phyloP scores from a whole-genome alignment of 2,329 filamentous ascomycete species.

The Fusarium sp. region DNA sequence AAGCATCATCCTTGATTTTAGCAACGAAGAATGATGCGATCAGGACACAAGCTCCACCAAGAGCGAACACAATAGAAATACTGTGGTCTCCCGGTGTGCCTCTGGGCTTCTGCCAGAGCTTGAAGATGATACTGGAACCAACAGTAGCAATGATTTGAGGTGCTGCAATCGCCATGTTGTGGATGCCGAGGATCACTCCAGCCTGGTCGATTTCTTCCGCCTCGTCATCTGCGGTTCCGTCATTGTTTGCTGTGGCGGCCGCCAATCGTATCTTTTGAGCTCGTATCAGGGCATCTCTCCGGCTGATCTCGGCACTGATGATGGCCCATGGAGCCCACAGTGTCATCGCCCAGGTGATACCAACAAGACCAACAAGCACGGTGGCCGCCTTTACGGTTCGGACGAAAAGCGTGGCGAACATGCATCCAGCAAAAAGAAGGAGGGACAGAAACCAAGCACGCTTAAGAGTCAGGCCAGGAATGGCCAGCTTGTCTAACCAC shows the following conservation, averaged over 20 bases:
- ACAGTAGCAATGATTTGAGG: slow-evolving; percentile 93
- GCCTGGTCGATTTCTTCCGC: slow-evolving; percentile 77
- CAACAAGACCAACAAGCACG: slow-evolving; percentile 80
- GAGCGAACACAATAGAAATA: slow-evolving; percentile 85
- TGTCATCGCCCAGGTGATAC: slow-evolving; percentile 91
- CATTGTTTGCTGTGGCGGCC: slow-evolving; percentile 18
- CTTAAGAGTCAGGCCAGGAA: slow-evolving; percentile 86
- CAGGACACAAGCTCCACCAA: slow-evolving; percentile 83
- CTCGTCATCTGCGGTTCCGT: slow-evolving; percentile 35
- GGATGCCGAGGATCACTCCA: slow-evolving; percentile 90
- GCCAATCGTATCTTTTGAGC: slow-evolving; percentile 46
- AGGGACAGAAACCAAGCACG: slow-evolving; percentile 88
- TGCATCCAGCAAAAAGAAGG: slow-evolving; percentile 82
- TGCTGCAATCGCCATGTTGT: slow-evolving; percentile 93
- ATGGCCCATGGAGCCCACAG: slow-evolving; percentile 96
- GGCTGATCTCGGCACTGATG: slow-evolving; percentile 91
- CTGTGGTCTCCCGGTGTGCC: slow-evolving; percentile 86
- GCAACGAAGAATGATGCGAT: slow-evolving; percentile 78
- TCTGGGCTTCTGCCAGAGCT: slow-evolving; percentile 84
- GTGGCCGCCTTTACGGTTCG: slow-evolving; percentile 77
- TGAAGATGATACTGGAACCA: slow-evolving; percentile 85
- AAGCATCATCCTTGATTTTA: slow-evolving; percentile 70
- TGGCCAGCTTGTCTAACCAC: slow-evolving; percentile 71
- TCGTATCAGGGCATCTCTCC: slow-evolving; percentile 72
- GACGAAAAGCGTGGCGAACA: slow-evolving; percentile 86